A percentile compares a stretch with the other conserved stretches of the same genome.
Evolutionary conservation across 2,329 filamentous ascomycete genomes (phyloP).

Genomic region (Fusarium sp.): DNA sequence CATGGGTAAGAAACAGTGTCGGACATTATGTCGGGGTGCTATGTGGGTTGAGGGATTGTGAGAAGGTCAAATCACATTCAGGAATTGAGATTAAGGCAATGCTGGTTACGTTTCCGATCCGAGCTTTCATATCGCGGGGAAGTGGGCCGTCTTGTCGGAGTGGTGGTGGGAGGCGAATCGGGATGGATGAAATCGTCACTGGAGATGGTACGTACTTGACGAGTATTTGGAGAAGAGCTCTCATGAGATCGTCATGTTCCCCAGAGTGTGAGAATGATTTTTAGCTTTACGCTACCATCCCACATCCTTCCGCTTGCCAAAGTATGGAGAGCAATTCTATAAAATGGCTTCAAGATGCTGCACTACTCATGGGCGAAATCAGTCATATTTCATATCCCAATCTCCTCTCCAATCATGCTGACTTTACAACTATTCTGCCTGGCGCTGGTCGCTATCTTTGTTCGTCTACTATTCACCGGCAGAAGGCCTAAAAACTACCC

Average conservation of each 20-base stretch:
- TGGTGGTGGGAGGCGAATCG: slow-evolving; percentile 8
- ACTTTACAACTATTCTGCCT: not conserved
- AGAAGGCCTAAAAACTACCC: slow-evolving; percentile 3
- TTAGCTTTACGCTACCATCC: not conserved
- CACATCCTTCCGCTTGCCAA: not conserved
- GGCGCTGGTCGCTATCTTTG: not conserved
- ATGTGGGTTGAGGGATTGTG: too few relatives aligned
- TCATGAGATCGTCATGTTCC: not conserved
- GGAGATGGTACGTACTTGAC: not conserved
- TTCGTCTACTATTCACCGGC: slow-evolving; percentile 3
- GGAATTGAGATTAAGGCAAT: too few relatives aligned
- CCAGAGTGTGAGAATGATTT: not conserved
- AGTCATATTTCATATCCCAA: too few relatives aligned
- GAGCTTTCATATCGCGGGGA: not conserved
- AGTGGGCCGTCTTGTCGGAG: slow-evolving; percentile 8
- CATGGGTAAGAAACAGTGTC: not conserved
- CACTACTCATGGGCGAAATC: too few relatives aligned
- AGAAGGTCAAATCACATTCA: too few relatives aligned
- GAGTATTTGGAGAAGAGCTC: not conserved
- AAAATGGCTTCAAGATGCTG: too few relatives aligned
- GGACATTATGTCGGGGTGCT: not conserved
- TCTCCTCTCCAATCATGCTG: not conserved
- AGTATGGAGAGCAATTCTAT: too few relatives aligned
- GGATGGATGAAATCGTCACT: not conserved
- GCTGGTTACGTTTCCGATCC: not conserved